Percentiles rank a stretch among this genome's conserved stretches.
Conservation (phyloP, 176 grass and related monocot genomes). For the Metroxylon sagu region DNA sequence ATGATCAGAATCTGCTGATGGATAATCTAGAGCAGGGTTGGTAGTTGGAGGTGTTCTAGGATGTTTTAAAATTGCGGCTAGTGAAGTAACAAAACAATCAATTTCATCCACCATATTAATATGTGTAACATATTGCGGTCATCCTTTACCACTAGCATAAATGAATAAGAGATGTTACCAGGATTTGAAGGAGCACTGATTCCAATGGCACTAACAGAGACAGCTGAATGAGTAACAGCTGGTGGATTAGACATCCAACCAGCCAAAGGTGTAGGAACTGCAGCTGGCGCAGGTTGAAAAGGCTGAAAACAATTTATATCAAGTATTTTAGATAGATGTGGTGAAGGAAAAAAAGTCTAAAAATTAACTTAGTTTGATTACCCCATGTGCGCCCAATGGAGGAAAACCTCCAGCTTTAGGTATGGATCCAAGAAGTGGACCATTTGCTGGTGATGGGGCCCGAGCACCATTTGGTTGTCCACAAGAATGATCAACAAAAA, state of each 20-base stretch:
- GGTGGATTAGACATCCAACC: slow-evolving; percentile 98
- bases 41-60: slow-evolving; percentile 64
- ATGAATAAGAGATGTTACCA: slow-evolving; percentile 35
- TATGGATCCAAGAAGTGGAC: slow-evolving; percentile 72
- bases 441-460: slow-evolving; percentile 85
- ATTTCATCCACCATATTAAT: slow-evolving; percentile 7
- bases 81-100: background rate
- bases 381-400: slow-evolving; percentile 81
- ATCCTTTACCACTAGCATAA: slow-evolving; percentile 13
- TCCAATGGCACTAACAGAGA: slow-evolving; percentile 88
- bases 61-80: slow-evolving; percentile 84
- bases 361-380: slow-evolving; percentile 28
- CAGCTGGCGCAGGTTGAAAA: slow-evolving; percentile 77
- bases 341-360: background rate
- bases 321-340: slow-evolving; percentile 13
- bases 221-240: slow-evolving; percentile 61
- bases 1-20: slow-evolving; percentile 88
- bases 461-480: slow-evolving; percentile 94
- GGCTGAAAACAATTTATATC: slow-evolving; percentile 48
- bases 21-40: slow-evolving; percentile 75
- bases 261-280: slow-evolving; percentile 70
- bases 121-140: background rate
- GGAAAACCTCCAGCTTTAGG: slow-evolving; percentile 93
- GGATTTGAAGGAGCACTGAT: slow-evolving; percentile 83
- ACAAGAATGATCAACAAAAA: slow-evolving; percentile 97